Conservation (phyloP, 306 rosid genomes). For the Prunus padus region DNA sequence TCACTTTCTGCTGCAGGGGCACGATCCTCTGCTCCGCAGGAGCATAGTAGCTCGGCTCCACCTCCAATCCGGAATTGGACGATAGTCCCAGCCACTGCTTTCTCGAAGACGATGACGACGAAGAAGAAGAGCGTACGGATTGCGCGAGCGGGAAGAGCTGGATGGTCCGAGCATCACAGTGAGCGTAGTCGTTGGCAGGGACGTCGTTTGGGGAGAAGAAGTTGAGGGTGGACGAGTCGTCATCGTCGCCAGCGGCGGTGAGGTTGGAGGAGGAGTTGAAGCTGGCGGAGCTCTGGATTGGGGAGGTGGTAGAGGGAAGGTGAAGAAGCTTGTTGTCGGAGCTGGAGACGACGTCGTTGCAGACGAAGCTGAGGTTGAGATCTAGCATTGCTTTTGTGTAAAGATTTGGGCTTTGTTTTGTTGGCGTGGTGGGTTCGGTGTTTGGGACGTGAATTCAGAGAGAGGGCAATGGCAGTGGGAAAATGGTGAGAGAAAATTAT, state of each 20-base stretch:
- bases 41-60: constrained; percentile 26
- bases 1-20: constrained; percentile 42
- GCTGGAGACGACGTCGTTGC: constrained; percentile 26
- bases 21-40: constrained; percentile 33
- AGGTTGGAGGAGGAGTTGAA: constrained; percentile 59
- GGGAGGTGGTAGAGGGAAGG: constrained; percentile 10
- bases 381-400: constrained; percentile 53
- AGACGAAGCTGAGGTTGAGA: constrained; percentile 66
- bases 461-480: neutral
- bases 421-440: neutral
- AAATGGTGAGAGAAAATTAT: neutral
- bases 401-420: no score
- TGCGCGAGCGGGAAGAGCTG: constrained; percentile 59
- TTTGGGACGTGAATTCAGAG: neutral
- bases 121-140: constrained; percentile 3
- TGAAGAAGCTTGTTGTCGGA: constrained; percentile 34
- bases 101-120: constrained; percentile 22
- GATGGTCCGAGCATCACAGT: constrained; percentile 38
- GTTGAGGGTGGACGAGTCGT: constrained; percentile 41
- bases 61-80: constrained; percentile 1
- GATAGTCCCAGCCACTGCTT: constrained; percentile 41
- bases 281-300: constrained; percentile 69
- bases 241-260: constrained; percentile 50
- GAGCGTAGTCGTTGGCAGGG: constrained; percentile 10
- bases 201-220: constrained; percentile 38